phyloP scores from a whole-genome alignment of 179 eudicot genomes.

The Silene coronaria region DNA sequence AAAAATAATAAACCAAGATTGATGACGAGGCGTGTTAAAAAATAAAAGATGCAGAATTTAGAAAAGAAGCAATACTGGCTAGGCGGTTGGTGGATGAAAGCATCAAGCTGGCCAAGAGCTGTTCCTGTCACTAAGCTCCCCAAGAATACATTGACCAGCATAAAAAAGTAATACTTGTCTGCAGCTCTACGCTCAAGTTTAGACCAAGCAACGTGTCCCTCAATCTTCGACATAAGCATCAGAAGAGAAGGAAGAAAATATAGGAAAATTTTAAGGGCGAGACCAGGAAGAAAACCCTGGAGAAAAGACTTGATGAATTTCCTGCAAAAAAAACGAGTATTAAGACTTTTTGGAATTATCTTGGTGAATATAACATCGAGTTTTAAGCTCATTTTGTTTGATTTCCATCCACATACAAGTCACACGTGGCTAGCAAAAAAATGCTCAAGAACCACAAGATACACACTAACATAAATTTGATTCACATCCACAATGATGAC shows the following conservation, averaged over 20 bases:
- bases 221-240: slow-evolving; percentile 87
- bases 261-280: slow-evolving; percentile 80
- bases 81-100: slow-evolving; percentile 85
- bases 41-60: slow-evolving; percentile 1
- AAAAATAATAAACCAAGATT: no score
- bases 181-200: slow-evolving; percentile 78
- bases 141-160: slow-evolving; percentile 92
- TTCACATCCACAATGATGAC: neutral
- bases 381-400: no score
- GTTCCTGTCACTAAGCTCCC: slow-evolving; percentile 90
- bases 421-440: neutral
- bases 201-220: slow-evolving; percentile 76
- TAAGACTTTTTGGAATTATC: no score
- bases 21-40: neutral
- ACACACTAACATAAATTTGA: neutral
- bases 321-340: slow-evolving; percentile 42
- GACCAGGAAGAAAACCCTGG: slow-evolving; percentile 96
- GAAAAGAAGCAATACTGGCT: slow-evolving; percentile 49
- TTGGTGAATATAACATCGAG: no score
- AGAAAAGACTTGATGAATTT: slow-evolving; percentile 73
- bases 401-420: no score
- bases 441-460: neutral
- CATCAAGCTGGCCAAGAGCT: slow-evolving; percentile 77
- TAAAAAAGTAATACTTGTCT: slow-evolving; percentile 84
- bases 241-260: slow-evolving; percentile 66